Evolutionary conservation across 495 filamentous ascomycete species (phyloP).

Genomic region (Stereocaulon alpinum): DNA sequence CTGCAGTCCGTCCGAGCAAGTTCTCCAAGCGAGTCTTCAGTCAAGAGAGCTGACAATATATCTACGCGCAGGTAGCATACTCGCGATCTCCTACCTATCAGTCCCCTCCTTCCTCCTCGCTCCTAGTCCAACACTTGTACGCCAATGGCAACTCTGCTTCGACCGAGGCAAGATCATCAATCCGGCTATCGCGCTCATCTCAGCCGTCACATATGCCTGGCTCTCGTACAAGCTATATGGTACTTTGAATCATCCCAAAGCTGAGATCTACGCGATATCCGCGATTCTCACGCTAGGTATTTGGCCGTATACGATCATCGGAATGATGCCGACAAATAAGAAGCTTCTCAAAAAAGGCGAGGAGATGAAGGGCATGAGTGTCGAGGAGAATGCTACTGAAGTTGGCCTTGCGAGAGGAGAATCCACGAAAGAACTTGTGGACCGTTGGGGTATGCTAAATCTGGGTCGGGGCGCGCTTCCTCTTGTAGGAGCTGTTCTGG

Average conservation of each 20-base stretch:
- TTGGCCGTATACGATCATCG: constrained; percentile 39
- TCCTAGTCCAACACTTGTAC: constrained; percentile 40
- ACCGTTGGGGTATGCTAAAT: constrained; percentile 47
- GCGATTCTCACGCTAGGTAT: constrained; percentile 33
- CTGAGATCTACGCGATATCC: constrained; percentile 34
- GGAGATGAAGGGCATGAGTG: constrained; percentile 24
- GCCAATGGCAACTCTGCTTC: constrained; percentile 38
- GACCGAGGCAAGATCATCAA: constrained; percentile 27
- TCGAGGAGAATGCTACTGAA: constrained; percentile 26
- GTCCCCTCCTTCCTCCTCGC: constrained; percentile 43
- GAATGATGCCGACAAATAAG: constrained; percentile 37
- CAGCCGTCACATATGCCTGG: constrained; percentile 32
- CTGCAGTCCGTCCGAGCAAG: background rate
- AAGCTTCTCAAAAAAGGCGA: constrained; percentile 29
- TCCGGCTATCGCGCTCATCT: constrained; percentile 25
- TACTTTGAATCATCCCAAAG: constrained; percentile 18
- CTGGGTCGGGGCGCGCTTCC: constrained; percentile 33
- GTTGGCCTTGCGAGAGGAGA: constrained; percentile 27
- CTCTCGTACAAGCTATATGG: constrained; percentile 32
- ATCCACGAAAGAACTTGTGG: constrained; percentile 38
- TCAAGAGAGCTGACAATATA: background rate
- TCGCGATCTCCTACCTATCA: constrained; percentile 32
- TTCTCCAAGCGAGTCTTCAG: background rate
- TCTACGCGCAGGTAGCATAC: constrained; percentile 28
- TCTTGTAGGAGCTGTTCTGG: constrained; percentile 18